Evolutionary conservation across 176 grass and related monocot species (phyloP).

Genomic region (Carex parvula): DNA sequence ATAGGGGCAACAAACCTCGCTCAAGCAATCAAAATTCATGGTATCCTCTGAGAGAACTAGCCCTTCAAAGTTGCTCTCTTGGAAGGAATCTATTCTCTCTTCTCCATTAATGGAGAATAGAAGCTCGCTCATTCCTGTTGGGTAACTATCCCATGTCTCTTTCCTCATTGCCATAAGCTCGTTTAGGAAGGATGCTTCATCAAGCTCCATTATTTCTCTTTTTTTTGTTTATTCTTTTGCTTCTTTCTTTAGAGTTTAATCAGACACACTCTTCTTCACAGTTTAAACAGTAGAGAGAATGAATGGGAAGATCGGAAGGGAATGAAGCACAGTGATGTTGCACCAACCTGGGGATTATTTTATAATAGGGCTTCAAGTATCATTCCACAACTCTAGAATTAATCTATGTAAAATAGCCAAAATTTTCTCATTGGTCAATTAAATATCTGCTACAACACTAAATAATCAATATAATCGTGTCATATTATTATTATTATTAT

Average conservation of each 20-base stretch:
- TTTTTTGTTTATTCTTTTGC: not conserved
- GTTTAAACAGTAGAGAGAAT: slow-evolving; percentile 27
- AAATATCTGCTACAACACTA: not conserved
- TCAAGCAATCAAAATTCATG: slow-evolving; percentile 62
- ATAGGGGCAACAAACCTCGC: slow-evolving; percentile 69
- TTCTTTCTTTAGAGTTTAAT: slow-evolving; percentile 7
- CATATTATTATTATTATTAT: not conserved
- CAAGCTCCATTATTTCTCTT: slow-evolving; percentile 50
- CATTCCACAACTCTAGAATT: slow-evolving; percentile 10
- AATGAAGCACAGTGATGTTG: slow-evolving; percentile 30
- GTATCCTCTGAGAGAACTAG: slow-evolving; percentile 32
- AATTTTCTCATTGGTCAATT: too few species aligned
- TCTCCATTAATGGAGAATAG: slow-evolving; percentile 48
- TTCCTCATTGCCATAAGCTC: slow-evolving; percentile 65
- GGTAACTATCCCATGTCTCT: slow-evolving; percentile 51
- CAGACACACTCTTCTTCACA: not conserved
- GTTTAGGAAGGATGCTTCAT: slow-evolving; percentile 68
- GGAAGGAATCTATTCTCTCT: slow-evolving; percentile 15
- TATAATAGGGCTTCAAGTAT: slow-evolving; percentile 7
- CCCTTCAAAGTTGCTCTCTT: slow-evolving; percentile 18
- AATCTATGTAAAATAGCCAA: not conserved
- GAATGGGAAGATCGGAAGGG: slow-evolving; percentile 17
- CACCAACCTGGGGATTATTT: slow-evolving; percentile 19
- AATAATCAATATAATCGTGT: not conserved
- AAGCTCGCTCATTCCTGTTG: slow-evolving; percentile 42